Percentiles rank a stretch among this genome's conserved stretches.
Conservation (phyloP, 2,329 filamentous ascomycete genomes). For the Curvularia eragrostidis region DNA sequence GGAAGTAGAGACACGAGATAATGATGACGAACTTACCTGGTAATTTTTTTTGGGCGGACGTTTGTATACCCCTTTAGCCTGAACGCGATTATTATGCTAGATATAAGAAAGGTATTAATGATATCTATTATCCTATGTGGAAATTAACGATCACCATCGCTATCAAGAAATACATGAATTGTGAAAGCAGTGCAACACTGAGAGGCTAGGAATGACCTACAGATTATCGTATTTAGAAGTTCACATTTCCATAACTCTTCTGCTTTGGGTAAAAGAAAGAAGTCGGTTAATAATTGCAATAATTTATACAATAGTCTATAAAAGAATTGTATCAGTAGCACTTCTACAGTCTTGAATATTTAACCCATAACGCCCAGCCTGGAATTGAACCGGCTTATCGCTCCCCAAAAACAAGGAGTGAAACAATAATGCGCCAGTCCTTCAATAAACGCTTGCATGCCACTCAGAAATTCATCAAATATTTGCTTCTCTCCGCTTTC, state of each 20-base stretch:
- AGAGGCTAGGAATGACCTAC: too few species aligned
- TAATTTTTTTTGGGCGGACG: background rate
- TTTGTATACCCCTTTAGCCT: background rate
- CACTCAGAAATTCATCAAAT: background rate
- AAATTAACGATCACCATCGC: background rate
- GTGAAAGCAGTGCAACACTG: background rate
- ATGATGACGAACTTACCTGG: background rate
- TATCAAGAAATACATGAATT: background rate
- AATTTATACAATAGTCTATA: background rate
- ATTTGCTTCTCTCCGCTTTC: background rate
- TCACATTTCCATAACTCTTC: background rate
- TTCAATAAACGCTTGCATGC: background rate
- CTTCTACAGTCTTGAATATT: background rate
- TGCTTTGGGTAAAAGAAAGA: background rate
- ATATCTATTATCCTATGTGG: background rate
- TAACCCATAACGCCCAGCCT: background rate
- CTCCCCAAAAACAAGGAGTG: background rate
- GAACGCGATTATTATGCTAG: background rate
- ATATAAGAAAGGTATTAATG: background rate
- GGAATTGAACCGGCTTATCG: background rate
- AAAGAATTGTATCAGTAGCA: background rate
- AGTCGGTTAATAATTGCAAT: too few species aligned
- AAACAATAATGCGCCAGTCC: background rate
- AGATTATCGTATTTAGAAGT: too few species aligned
- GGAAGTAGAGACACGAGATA: background rate